Conservation (phyloP, 257 asterid species). For the Rhazya stricta region DNA sequence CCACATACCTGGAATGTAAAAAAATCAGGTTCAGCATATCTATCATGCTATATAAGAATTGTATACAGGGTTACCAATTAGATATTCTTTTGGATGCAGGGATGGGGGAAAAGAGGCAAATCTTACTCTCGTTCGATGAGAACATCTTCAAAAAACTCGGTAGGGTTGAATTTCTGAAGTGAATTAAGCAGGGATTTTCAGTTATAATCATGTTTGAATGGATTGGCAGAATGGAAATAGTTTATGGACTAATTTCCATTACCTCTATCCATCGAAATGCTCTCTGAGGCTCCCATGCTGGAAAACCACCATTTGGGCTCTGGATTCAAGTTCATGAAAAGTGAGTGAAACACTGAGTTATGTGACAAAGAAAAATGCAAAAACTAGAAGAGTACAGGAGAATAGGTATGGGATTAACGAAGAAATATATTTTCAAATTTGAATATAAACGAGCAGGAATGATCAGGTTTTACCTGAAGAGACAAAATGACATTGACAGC, state of each 20-base stretch:
- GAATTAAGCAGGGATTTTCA: neutral
- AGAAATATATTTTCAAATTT: neutral
- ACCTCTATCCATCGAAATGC: conserved; percentile 58
- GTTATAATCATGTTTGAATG: neutral
- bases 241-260: neutral
- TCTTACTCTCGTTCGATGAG: conserved; percentile 51
- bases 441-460: neutral
- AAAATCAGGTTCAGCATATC: neutral
- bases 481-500: conserved; percentile 50
- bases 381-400: too few relatives aligned
- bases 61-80: too few relatives aligned
- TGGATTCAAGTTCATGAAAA: neutral
- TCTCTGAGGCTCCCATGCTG: conserved; percentile 57
- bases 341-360: too few relatives aligned
- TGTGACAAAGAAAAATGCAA: neutral
- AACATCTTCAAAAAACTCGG: conserved; percentile 45
- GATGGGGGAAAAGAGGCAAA: neutral
- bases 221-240: neutral
- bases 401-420: too few relatives aligned
- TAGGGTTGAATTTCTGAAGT: conserved; percentile 46
- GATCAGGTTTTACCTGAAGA: conserved; percentile 33
- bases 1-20: conserved; percentile 35
- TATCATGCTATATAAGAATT: neutral
- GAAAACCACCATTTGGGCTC: conserved; percentile 48
- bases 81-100: neutral